A percentile compares a stretch with the other conserved stretches of the same genome.
Conservation (phyloP, 169 alveolate species). For the Cryptosporidium felis region DNA sequence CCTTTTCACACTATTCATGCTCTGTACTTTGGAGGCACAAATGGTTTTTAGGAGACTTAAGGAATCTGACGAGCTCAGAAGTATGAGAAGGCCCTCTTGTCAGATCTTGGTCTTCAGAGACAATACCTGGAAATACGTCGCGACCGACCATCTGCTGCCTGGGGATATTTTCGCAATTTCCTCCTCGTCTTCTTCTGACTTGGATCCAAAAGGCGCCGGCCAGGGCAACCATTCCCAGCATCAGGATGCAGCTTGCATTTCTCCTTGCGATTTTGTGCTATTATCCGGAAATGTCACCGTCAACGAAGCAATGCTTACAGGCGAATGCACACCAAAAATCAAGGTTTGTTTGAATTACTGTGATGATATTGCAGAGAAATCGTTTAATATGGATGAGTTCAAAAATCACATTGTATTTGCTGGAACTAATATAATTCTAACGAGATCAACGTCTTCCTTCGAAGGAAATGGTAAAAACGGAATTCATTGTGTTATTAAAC, state of each 20-base stretch:
- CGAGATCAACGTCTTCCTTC: slow-evolving; percentile 76
- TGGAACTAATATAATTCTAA: slow-evolving; percentile 89
- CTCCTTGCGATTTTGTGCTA: slow-evolving; percentile 79
- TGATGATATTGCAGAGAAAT: slow-evolving; percentile 71
- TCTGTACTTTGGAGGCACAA: slow-evolving; percentile 86
- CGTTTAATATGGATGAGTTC: slow-evolving; percentile 4
- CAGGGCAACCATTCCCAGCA: too few relatives aligned
- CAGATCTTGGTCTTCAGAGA: slow-evolving; percentile 86
- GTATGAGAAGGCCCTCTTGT: slow-evolving; percentile 90
- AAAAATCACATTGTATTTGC: slow-evolving; percentile 90
- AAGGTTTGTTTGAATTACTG: slow-evolving; percentile 81
- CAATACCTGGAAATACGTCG: slow-evolving; percentile 86
- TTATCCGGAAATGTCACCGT: slow-evolving; percentile 84
- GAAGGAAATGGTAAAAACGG: slow-evolving; percentile 62
- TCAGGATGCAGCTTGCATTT: slow-evolving; percentile 70
- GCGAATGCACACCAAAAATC: slow-evolving; percentile 88
- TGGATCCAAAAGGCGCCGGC: too few relatives aligned
- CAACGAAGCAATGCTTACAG: slow-evolving; percentile 90
- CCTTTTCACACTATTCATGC: slow-evolving; percentile 87
- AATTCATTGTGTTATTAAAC: slow-evolving; percentile 8
- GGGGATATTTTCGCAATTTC: slow-evolving; percentile 89
- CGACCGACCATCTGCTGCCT: slow-evolving; percentile 89
- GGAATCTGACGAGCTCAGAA: slow-evolving; percentile 78
- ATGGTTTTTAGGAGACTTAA: slow-evolving; percentile 80
- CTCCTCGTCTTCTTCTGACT: too few relatives aligned